Evolutionary conservation across 805 yeast genomes (phyloP), one percentile per base, ranked within the genome.

Genomic region (Saccharomycopsis capsularis): DNA sequence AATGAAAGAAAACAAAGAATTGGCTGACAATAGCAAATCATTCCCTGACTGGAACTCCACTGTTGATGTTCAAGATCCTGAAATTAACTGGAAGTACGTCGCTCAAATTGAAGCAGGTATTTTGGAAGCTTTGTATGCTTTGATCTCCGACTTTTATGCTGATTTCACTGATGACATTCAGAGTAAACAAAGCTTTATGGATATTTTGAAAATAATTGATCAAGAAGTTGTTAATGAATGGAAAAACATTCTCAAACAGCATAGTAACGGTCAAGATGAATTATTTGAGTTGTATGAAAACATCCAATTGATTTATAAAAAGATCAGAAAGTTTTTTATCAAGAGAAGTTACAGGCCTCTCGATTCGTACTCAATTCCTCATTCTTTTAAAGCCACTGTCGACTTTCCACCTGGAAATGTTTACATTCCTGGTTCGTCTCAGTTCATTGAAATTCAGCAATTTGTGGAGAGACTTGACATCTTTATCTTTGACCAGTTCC

Each of bases 81-180:
- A 74, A 2, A 70, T 83, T 30, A 84, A 82, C 56, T 80, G 82
- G 73, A 74, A 73, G 40, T 73, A 79, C 47, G 80, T 86, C 40
- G 80, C 84, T 9, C 86, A 82, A 59, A 85, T 90, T 39, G 93
- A 89, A 60, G 71, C 84, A 35, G 95, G 95, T 37, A 78, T 89
- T 29, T 68, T 89, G 51, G 95, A 86, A 60, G 86, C 88, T 0
- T 67, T 88, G 49, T 73, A 79, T 40, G 74, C 82, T 27, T 73
- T 95, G 63, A 78, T 87, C 19, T 73, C 78, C 41, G 81, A 82
- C 56, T 86, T 84, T 60, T 89, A 82, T 61, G 65, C 75, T 25
- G 93, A 86, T 60, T 86, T 90, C 59, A 73, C 82, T 3, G 84
- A 81, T 60, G 86, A 84, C 56, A 60, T 82, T 53, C 63, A 67